Conservation (phyloP, 2,329 filamentous ascomycete genomes). For the Sarocladium brachiariae region DNA sequence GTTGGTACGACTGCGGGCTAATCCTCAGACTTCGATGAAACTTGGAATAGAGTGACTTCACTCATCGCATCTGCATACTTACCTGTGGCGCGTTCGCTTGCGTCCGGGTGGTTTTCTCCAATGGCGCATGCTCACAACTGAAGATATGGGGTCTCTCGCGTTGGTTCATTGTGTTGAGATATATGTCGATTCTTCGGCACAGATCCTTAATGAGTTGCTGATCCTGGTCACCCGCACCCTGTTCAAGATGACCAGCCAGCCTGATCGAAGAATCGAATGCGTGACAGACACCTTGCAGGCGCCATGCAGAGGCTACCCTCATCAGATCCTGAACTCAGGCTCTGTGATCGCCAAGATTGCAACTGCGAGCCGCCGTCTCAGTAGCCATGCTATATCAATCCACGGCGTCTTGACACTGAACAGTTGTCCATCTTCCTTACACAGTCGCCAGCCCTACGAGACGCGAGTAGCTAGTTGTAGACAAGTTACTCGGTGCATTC, state of each 20-base stretch:
- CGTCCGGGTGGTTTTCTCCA: too few relatives aligned
- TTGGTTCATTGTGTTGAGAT: too few relatives aligned
- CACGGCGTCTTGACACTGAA: neutral
- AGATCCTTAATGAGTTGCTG: too few relatives aligned
- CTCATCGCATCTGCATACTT: too few relatives aligned
- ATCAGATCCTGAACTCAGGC: neutral
- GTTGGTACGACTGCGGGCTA: too few relatives aligned
- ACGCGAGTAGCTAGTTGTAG: neutral
- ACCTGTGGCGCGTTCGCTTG: too few relatives aligned
- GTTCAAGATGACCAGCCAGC: neutral
- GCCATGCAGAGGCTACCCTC: neutral
- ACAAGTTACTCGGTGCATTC: neutral
- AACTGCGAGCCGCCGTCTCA: neutral
- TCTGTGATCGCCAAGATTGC: neutral
- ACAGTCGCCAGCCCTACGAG: neutral
- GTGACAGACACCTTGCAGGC: neutral
- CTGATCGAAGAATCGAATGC: neutral
- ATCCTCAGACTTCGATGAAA: too few relatives aligned
- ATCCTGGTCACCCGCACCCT: too few relatives aligned
- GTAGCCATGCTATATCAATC: neutral
- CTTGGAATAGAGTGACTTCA: too few relatives aligned
- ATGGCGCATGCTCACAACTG: too few relatives aligned
- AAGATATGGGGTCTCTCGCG: too few relatives aligned
- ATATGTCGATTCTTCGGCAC: too few relatives aligned
- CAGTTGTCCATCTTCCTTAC: neutral